Evolutionary conservation across 306 rosid genomes (phyloP).

Genomic region (Sicyos baderoa): DNA sequence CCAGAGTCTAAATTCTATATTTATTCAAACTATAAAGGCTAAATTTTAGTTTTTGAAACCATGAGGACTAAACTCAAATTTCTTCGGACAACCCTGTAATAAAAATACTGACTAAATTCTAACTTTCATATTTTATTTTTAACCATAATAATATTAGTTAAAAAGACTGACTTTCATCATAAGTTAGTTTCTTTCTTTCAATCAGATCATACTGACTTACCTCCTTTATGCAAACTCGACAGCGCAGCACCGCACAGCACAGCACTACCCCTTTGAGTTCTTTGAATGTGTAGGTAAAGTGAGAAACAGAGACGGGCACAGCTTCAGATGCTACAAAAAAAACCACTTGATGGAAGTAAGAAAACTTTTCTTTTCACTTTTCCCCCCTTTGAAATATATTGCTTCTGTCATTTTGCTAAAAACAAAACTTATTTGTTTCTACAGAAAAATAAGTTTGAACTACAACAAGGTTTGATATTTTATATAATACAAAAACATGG

Average conservation of each 20-base stretch:
- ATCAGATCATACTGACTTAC: slow-evolving; percentile 14
- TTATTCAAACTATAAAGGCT: too few relatives aligned
- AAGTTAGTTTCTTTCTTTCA: slow-evolving; percentile 18
- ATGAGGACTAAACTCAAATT: too few relatives aligned
- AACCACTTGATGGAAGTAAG: slow-evolving; percentile 12
- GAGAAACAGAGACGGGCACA: slow-evolving; percentile 3
- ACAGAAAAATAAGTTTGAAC: background rate
- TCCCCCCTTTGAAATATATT: background rate
- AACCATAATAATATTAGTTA: slow-evolving; percentile 5
- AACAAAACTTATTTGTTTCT: background rate
- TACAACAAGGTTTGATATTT: background rate
- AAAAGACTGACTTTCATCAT: slow-evolving; percentile 2
- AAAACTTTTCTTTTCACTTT: background rate
- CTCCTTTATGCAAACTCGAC: slow-evolving; percentile 16
- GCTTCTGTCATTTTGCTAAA: background rate
- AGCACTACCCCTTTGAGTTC: background rate
- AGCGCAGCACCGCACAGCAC: too few relatives aligned
- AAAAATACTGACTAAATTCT: too few relatives aligned
- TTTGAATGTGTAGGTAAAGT: slow-evolving; percentile 1
- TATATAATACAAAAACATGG: slow-evolving; percentile 1
- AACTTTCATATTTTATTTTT: too few relatives aligned
- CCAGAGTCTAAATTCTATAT: too few relatives aligned
- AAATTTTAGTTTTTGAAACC: too few relatives aligned
- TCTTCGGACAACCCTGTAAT: too few relatives aligned
- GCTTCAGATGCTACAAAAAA: background rate